phyloP scores from a whole-genome alignment of 2,329 filamentous ascomycete genomes.

The Cladosporium sp. region DNA sequence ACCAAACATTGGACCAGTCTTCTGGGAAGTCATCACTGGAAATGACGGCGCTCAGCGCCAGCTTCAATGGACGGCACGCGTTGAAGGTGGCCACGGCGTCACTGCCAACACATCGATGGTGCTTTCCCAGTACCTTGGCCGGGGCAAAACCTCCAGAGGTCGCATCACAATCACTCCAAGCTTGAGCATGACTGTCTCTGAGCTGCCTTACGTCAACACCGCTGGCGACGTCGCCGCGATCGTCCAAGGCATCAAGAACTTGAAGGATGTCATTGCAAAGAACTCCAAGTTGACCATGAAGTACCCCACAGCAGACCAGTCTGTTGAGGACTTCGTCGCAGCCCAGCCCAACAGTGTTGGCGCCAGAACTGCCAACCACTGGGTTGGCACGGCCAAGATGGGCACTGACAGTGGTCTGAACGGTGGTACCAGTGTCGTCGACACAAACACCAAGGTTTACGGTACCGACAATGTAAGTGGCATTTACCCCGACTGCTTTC shows the following conservation, averaged over 20 bases:
- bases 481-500: neutral
- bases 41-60: slow-evolving; percentile 63
- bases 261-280: slow-evolving; percentile 57
- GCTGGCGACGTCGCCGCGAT: slow-evolving; percentile 62
- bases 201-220: slow-evolving; percentile 60
- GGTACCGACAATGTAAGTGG: slow-evolving; percentile 60
- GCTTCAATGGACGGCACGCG: slow-evolving; percentile 68
- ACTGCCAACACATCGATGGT: slow-evolving; percentile 44
- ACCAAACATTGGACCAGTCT: slow-evolving; percentile 66
- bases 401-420: slow-evolving; percentile 47
- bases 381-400: slow-evolving; percentile 46
- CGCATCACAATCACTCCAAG: slow-evolving; percentile 61
- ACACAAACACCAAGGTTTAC: slow-evolving; percentile 54
- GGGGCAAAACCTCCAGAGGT: slow-evolving; percentile 64
- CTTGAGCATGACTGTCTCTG: slow-evolving; percentile 61
- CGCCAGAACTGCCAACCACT: slow-evolving; percentile 49
- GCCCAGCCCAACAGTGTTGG: slow-evolving; percentile 45
- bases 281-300: slow-evolving; percentile 60
- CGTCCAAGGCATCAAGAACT: slow-evolving; percentile 63
- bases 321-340: slow-evolving; percentile 58
- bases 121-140: slow-evolving; percentile 61
- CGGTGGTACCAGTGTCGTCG: slow-evolving; percentile 49
- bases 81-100: slow-evolving; percentile 57
- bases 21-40: slow-evolving; percentile 60
- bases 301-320: slow-evolving; percentile 55